phyloP scores from a whole-genome alignment of 2,329 filamentous ascomycete species.

The Neofusicoccum laricinum region DNA sequence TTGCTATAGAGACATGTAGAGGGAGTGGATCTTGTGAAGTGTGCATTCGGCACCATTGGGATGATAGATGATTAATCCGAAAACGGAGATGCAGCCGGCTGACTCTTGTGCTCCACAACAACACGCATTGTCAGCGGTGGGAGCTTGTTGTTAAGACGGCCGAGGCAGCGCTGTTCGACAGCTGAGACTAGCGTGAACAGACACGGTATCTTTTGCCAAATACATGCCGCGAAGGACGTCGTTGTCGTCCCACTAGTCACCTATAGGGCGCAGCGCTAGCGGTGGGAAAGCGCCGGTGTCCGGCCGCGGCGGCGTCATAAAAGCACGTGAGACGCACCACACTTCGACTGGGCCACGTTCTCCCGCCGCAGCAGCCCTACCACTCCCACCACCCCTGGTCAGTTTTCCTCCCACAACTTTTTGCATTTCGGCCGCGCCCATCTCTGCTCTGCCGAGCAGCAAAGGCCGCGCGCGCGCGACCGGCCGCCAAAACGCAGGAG shows the following conservation, averaged over 20 bases:
- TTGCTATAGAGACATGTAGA: neutral
- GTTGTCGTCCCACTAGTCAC: neutral
- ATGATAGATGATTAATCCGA: neutral
- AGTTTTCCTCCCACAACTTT: neutral
- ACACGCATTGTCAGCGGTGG: no score
- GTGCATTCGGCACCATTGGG: no score
- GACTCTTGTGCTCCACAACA: no score
- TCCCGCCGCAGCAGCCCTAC: neutral
- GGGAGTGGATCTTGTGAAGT: neutral
- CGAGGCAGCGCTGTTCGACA: no score
- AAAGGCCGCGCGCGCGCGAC: neutral
- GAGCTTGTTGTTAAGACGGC: no score
- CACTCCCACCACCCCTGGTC: slow-evolving; percentile 3
- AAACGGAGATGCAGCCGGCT: neutral
- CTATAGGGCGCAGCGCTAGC: neutral
- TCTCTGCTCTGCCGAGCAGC: neutral
- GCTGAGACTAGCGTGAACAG: no score
- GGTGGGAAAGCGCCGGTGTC: neutral
- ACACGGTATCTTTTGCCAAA: no score
- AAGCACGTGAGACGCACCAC: slow-evolving; percentile 4
- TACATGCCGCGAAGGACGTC: no score
- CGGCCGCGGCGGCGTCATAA: neutral
- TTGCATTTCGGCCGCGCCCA: neutral
- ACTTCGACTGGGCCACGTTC: neutral
- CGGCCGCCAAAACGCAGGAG: neutral